Base-by-base conservation (phyloP, 495 filamentous ascomycete species). In the Podospora comata region DNA sequence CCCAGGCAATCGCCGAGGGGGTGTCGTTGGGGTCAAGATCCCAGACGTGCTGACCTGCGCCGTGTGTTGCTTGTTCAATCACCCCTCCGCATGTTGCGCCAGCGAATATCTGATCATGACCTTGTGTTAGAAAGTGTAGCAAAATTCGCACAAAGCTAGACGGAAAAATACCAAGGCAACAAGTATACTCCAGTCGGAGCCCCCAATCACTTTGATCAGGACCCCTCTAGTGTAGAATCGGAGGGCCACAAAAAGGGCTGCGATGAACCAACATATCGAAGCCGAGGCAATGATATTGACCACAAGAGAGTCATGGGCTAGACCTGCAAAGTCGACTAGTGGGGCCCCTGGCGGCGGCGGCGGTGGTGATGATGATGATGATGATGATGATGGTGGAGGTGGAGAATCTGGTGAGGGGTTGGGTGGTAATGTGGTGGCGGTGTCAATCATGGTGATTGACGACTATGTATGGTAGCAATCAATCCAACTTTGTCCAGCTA, bases 161-260 rank as follows among this genome's bases (percentile, higher is more conserved):
- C 6, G 18, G 0, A 19, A 58, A 48, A 64, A 4, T 65, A 77
- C 68, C 70, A 78, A 63, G 2, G 76, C 70, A 23, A 70, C 23
- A 7, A 78, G 53, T n/a, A 78, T 72, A 60, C 68, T 69, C 76
- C 76, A 78, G 53, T 78, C 76, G 0, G 76, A 72, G 11, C 59
- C 20, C 7, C 73, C 73, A 11, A 78, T 39, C 15, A 71, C 73
- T 11, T 67, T 67, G 44, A 76, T 74, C 13, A 78, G 63, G 28
- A 71, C 59, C 0, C 65, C 69, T 27, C 76, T 64, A 1, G 74
- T 78, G 69, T 78, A 78, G 48, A 78, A 69, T 1, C 76, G 73
- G 54, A 78, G 48, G 3, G 56, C 70, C 7, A 76, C 74, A 60
- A 76, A 75, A n/a, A 74, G n/a, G 13, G 71, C 71, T 0, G 74